Percentiles rank a stretch among this genome's conserved stretches.
phyloP scores from a whole-genome alignment of 2,329 filamentous ascomycete genomes.

The Monascus ruber region DNA sequence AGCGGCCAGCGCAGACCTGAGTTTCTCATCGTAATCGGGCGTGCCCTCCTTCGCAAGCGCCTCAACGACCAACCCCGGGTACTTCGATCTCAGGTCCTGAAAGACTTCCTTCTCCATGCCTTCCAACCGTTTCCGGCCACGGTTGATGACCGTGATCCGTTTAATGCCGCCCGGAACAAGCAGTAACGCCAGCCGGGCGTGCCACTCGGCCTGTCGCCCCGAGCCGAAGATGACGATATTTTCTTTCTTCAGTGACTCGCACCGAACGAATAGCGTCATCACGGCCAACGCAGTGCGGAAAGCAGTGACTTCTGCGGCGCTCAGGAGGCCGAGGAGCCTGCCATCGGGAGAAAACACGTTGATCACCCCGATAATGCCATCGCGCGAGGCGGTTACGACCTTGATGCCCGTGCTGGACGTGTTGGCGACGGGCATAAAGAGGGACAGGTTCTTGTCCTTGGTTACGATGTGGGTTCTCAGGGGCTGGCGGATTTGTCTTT shows the following conservation, averaged over 20 bases:
- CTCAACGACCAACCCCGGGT: conserved; percentile 23
- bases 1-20: conserved; percentile 17
- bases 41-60: conserved; percentile 52
- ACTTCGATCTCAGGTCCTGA: conserved; percentile 20
- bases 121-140: conserved; percentile 48
- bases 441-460: conserved; percentile 40
- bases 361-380: conserved; percentile 51
- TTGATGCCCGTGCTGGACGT: conserved; percentile 57
- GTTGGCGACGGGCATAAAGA: conserved; percentile 65
- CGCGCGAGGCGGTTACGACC: conserved; percentile 48
- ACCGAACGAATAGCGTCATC: conserved; percentile 50
- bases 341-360: conserved; percentile 57
- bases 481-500: conserved; percentile 31
- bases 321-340: conserved; percentile 54
- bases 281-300: conserved; percentile 69
- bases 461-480: conserved; percentile 31
- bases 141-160: conserved; percentile 68
- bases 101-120: conserved; percentile 23
- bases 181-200: conserved; percentile 41
- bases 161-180: conserved; percentile 33
- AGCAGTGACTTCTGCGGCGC: conserved; percentile 63
- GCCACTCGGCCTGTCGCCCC: conserved; percentile 41
- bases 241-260: conserved; percentile 13
- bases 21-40: conserved; percentile 30
- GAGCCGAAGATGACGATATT: conserved; percentile 38